These are phyloP conservation scores for Aspergillus sp. DNA, from an alignment of 2,329 filamentous ascomycete genomes.

Conservation along the genomic window DNA sequence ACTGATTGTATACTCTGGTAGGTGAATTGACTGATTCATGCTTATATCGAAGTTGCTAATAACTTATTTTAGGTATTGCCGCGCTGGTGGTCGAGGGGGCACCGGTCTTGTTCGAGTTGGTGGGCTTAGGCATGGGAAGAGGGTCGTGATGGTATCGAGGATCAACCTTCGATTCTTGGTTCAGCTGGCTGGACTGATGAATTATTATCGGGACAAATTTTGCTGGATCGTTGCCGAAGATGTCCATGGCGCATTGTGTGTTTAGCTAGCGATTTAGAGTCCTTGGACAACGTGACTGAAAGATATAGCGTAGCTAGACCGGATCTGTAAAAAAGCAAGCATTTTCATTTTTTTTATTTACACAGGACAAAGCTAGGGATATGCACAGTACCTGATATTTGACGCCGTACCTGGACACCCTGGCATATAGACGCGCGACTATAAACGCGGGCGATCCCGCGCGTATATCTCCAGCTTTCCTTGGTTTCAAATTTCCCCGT, in stretches of 20 bases:
- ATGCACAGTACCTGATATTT: background rate
- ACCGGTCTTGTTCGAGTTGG: slow-evolving; percentile 59
- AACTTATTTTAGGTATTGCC: slow-evolving; percentile 56
- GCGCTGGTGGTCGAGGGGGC: slow-evolving; percentile 72
- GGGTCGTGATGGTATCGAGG: background rate
- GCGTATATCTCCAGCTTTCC: background rate
- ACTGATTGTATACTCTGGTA: slow-evolving; percentile 86
- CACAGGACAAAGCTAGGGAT: background rate
- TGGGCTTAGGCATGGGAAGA: slow-evolving; percentile 17
- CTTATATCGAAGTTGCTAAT: slow-evolving; percentile 1
- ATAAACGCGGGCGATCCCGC: background rate
- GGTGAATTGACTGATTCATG: slow-evolving; percentile 23
- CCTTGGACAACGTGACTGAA: too few relatives aligned
- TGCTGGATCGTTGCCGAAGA: background rate
- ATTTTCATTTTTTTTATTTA: too few relatives aligned
- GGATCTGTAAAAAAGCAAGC: too few relatives aligned
- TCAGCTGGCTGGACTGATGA: slow-evolving; percentile 6
- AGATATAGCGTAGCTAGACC: too few relatives aligned
- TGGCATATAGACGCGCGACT: background rate
- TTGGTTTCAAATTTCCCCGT: background rate
- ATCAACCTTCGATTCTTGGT: slow-evolving; percentile 2
- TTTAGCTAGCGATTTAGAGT: background rate
- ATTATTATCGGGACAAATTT: background rate
- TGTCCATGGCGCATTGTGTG: background rate
- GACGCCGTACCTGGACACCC: too few relatives aligned